Percentiles rank a stretch among this genome's conserved stretches.
Evolutionary conservation across 768 basidiomycete genomes (phyloP).

Genomic region (Cystobasidiopsis lactophilus): DNA sequence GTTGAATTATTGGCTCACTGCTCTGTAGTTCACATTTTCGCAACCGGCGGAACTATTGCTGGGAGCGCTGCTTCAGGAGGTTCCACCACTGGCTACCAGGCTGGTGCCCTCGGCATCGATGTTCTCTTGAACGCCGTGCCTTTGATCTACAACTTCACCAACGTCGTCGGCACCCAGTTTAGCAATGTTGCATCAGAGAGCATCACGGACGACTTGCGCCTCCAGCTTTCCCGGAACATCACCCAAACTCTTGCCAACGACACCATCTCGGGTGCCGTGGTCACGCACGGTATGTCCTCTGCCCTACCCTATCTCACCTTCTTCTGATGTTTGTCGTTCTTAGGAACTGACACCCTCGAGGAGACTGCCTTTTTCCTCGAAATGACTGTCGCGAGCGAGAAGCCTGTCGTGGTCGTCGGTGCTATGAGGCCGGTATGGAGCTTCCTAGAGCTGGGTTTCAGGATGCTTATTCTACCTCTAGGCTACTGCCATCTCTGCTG

Average conservation of each 20-base stretch:
- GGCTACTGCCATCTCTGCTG: slow-evolving; percentile 21
- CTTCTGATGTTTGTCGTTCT: not conserved
- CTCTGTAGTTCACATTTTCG: not conserved
- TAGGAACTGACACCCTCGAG: slow-evolving; percentile 20
- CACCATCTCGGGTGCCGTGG: slow-evolving; percentile 1
- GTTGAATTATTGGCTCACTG: too few species aligned
- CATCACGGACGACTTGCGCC: not conserved
- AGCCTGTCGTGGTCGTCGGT: slow-evolving; percentile 23
- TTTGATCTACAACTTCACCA: slow-evolving; percentile 4
- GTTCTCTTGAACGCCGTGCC: not conserved
- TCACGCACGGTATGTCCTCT: slow-evolving; percentile 1
- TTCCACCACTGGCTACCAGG: not conserved
- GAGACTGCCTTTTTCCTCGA: slow-evolving; percentile 24
- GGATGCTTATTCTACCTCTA: too few species aligned
- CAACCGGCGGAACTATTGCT: slow-evolving; percentile 2
- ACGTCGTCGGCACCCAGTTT: slow-evolving; percentile 15
- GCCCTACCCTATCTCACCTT: not conserved
- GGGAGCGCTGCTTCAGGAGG: not conserved
- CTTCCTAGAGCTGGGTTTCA: too few species aligned
- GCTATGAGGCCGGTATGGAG: slow-evolving; percentile 25
- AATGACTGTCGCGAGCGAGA: slow-evolving; percentile 20
- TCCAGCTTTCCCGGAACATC: not conserved
- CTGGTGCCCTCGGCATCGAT: not conserved
- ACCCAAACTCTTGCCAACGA: not conserved
- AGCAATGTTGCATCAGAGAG: slow-evolving; percentile 12